These are phyloP conservation scores for Lasiodiplodia citricola DNA, from an alignment of 2,329 filamentous ascomycete genomes.

Conservation along the genomic window DNA sequence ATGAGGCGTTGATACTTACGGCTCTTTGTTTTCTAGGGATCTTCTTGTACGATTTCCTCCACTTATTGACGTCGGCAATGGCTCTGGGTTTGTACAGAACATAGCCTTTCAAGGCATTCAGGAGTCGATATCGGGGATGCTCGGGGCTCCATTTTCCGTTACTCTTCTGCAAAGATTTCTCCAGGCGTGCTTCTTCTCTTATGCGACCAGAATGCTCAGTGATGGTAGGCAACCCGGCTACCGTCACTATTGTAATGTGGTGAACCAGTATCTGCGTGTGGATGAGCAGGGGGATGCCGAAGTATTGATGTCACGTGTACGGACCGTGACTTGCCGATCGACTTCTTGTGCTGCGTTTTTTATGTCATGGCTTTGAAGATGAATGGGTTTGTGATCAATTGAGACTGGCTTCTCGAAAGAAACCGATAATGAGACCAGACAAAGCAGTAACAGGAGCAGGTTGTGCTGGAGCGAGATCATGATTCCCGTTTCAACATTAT, in stretches of 20 bases:
- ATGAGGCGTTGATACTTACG: not conserved
- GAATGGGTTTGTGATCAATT: too few species aligned
- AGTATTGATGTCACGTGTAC: not conserved
- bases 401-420: not conserved
- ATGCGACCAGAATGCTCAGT: not conserved
- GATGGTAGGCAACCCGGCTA: not conserved
- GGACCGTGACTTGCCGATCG: not conserved
- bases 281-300: not conserved
- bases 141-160: constrained; percentile 33
- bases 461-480: not conserved
- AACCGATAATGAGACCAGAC: not conserved
- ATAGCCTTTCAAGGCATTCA: constrained; percentile 34
- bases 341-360: not conserved
- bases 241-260: not conserved
- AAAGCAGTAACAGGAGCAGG: not conserved
- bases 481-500: too few species aligned
- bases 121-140: constrained; percentile 28
- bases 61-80: constrained; percentile 33
- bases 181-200: constrained; percentile 31
- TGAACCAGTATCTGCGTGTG: not conserved
- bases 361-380: not conserved
- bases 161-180: constrained; percentile 32
- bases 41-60: constrained; percentile 35
- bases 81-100: constrained; percentile 32
- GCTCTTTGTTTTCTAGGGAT: constrained; percentile 33